Evolutionary conservation across 352 stramenopile species (phyloP).

Genomic region (Phytopythium cucurbitacearum): DNA sequence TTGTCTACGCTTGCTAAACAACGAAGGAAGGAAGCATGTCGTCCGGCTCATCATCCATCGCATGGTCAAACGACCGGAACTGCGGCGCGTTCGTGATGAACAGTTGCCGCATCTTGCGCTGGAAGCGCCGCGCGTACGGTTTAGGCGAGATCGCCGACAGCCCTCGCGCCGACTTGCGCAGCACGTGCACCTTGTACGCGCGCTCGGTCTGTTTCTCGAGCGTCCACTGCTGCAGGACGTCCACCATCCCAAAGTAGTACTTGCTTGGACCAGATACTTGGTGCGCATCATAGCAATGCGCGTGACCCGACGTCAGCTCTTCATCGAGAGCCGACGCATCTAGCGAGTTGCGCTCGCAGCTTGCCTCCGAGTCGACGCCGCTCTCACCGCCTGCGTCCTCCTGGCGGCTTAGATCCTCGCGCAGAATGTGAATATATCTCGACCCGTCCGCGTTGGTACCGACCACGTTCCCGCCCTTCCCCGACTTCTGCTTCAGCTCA

Average conservation of each 20-base stretch:
- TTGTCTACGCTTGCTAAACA: conserved; percentile 16
- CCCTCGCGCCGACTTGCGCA: conserved; percentile 64
- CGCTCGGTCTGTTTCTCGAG: conserved; percentile 73
- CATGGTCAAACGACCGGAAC: conserved; percentile 27
- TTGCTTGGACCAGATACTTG: conserved; percentile 80
- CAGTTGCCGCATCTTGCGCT: conserved; percentile 83
- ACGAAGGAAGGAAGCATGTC: conserved; percentile 11
- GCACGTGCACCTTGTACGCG: conserved; percentile 79
- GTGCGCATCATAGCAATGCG: conserved; percentile 60
- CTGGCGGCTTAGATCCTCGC: neutral
- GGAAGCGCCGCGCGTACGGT: conserved; percentile 72
- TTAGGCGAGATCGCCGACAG: conserved; percentile 71
- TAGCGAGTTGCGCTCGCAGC: conserved; percentile 4
- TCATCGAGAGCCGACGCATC: neutral
- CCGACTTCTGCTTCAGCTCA: no score
- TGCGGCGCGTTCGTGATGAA: conserved; percentile 50
- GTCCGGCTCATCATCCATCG: conserved; percentile 16
- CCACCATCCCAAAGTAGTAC: conserved; percentile 90
- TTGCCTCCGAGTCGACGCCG: conserved; percentile 2
- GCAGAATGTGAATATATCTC: no score
- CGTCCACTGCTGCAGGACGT: conserved; percentile 89
- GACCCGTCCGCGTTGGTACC: no score
- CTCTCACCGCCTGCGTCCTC: neutral
- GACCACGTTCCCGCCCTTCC: no score
- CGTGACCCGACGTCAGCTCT: conserved; percentile 6